Percentiles rank a stretch among this genome's conserved stretches.
Evolutionary conservation across 129 eudicot genomes (phyloP).

Genomic region (Apium graveolens): DNA sequence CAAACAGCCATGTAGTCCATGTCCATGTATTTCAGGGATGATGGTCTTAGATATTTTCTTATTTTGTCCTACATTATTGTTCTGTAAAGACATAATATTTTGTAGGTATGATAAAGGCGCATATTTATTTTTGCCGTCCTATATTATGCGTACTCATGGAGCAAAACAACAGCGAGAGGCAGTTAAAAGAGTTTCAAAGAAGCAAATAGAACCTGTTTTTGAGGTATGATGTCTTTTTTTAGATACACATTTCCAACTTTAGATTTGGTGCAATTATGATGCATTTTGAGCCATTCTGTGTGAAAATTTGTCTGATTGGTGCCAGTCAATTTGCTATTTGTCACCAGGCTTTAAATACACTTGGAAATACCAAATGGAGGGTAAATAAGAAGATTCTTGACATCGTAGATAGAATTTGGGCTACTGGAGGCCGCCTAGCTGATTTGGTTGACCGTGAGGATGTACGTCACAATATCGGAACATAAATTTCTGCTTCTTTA

Average conservation of each 20-base stretch:
- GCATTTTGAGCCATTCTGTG: not conserved
- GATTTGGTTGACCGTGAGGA: slow-evolving; percentile 93
- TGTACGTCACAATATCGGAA: slow-evolving; percentile 31
- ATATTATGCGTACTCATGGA: slow-evolving; percentile 96
- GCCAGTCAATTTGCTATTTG: not conserved
- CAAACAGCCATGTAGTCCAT: not conserved
- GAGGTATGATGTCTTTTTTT: slow-evolving; percentile 35
- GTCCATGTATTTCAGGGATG: not conserved
- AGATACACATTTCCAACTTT: not conserved
- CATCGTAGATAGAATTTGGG: slow-evolving; percentile 84
- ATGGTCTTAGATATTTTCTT: not conserved
- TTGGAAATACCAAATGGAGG: slow-evolving; percentile 94
- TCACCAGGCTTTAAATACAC: slow-evolving; percentile 81
- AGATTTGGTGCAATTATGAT: not conserved
- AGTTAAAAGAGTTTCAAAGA: slow-evolving; percentile 53
- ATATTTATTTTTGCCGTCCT: slow-evolving; percentile 75
- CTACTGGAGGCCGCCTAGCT: slow-evolving; percentile 80
- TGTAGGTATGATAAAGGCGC: slow-evolving; percentile 84
- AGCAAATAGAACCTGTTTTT: slow-evolving; percentile 61
- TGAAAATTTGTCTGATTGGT: not conserved
- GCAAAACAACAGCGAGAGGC: slow-evolving; percentile 82
- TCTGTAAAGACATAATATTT: slow-evolving; percentile 1
- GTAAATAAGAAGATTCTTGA: slow-evolving; percentile 72
- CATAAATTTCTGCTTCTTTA: not conserved
- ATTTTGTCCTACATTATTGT: not conserved